Base-by-base conservation (phyloP, 257 asterid genomes). In the Plantago elongata region DNA sequence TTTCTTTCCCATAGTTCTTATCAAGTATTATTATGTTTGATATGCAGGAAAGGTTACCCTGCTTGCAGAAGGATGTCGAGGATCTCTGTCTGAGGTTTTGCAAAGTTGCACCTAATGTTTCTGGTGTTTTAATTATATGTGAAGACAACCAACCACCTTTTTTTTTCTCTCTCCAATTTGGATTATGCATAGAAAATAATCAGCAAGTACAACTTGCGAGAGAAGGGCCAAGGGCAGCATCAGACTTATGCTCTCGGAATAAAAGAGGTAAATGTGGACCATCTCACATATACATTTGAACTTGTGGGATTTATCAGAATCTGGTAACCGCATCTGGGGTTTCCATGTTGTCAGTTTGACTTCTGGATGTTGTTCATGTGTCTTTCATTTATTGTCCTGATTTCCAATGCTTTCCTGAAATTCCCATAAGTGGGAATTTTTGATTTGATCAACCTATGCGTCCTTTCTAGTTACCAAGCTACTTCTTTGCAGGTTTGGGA, bases 201-300 rank as follows among this genome's bases (percentile, higher is more conserved):
- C 66, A 75, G 57, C 61, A 92, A 92, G 68, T 92, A 77, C 77
- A 79, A 79, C 64, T 76, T 92, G 76, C 83, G 95, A 54, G 87
- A 84, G 78, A 86, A 81, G 72, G 98, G 97, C 62, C 79, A 83
- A 37, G 97, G 89, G 27, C 96, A 89, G 42, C 99, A 92, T 83
- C 99, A 92, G 79, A 92, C 99, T 55, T 92, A 89, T 78, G 99
- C 96, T 72, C 69, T 92, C 75, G 99, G 99, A 62, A 86, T 92
- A 74, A 92, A 92, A 78, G 99, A 92, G 97, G 99, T 92, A 81
- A 68, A 22, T 22, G 27, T 22, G 27, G 27, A 22, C 8, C 43
- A 14, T 11, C 59, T 54, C 34, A 9, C 30, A 42, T 22, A 2
- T 22, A 22, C 2, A 1, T 22, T 22, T 22, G 27, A 22, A 22